A percentile compares a stretch with the other conserved stretches of the same genome.
phyloP scores from a whole-genome alignment of 1,139 yeast genomes.

The Geotrichum siamense region DNA sequence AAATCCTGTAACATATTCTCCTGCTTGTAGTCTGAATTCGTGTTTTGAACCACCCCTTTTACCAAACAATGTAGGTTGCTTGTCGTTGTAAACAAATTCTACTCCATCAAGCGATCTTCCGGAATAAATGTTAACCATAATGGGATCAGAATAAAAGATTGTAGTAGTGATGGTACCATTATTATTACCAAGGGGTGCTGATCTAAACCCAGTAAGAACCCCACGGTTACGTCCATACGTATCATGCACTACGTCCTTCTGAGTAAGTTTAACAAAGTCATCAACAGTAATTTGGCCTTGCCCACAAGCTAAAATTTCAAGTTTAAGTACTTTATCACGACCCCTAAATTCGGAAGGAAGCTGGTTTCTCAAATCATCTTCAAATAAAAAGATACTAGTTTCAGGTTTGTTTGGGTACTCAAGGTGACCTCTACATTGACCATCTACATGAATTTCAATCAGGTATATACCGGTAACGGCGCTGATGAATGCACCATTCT shows the following conservation, averaged over 20 bases:
- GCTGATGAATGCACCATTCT: slow-evolving; percentile 44
- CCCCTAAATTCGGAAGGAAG: slow-evolving; percentile 40
- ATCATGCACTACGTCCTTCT: slow-evolving; percentile 17
- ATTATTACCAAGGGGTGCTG: slow-evolving; percentile 26
- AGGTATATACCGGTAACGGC: slow-evolving; percentile 64
- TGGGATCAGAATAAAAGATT: slow-evolving; percentile 31
- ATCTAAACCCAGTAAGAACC: slow-evolving; percentile 19
- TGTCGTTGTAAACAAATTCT: slow-evolving; percentile 30
- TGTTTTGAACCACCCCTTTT: slow-evolving; percentile 50
- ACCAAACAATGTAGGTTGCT: slow-evolving; percentile 44
- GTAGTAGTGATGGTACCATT: slow-evolving; percentile 22
- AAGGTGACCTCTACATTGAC: slow-evolving; percentile 54
- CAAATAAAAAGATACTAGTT: slow-evolving; percentile 44
- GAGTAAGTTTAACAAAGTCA: slow-evolving; percentile 25
- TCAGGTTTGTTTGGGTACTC: slow-evolving; percentile 61
- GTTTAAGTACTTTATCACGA: slow-evolving; percentile 33
- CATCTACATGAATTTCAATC: slow-evolving; percentile 58
- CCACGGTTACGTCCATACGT: slow-evolving; percentile 19
- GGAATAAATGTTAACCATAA: slow-evolving; percentile 52
- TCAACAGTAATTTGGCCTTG: slow-evolving; percentile 30
- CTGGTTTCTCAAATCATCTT: slow-evolving; percentile 40
- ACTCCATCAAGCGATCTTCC: slow-evolving; percentile 81
- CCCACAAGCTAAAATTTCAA: slow-evolving; percentile 41
- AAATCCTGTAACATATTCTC: slow-evolving; percentile 55
- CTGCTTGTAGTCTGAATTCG: slow-evolving; percentile 49